Evolutionary conservation across 176 grass and related monocot species (phyloP).

Genomic region (Carex myosuroides): DNA sequence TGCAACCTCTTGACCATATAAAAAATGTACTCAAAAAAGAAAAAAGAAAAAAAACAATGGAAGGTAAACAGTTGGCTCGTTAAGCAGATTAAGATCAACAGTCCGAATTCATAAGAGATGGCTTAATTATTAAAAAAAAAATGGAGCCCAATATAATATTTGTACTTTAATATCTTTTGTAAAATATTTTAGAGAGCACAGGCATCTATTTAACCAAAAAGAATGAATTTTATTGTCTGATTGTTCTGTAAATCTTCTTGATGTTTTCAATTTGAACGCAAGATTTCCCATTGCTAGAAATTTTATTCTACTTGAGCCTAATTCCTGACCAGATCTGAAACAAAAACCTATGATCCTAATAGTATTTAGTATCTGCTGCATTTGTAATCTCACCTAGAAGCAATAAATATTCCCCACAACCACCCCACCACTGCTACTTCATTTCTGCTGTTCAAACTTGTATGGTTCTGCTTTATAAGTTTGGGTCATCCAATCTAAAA

Average conservation of each 20-base stretch:
- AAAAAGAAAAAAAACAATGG: not conserved
- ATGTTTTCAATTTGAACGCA: not conserved
- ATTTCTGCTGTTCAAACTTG: not conserved
- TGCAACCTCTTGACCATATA: not conserved
- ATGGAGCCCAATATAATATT: not conserved
- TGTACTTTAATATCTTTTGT: not conserved
- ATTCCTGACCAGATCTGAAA: not conserved
- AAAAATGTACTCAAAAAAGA: not conserved
- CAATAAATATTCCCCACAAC: not conserved
- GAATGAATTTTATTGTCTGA: not conserved
- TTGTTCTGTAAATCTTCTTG: not conserved
- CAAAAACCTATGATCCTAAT: not conserved
- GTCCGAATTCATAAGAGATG: not conserved
- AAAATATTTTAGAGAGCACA: not conserved
- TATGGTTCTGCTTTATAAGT: not conserved
- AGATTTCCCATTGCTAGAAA: not conserved
- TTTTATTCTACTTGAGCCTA: not conserved
- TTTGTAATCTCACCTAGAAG: not conserved
- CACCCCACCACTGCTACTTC: not conserved
- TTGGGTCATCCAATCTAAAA: not conserved
- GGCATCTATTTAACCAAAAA: not conserved
- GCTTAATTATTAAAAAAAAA: not conserved
- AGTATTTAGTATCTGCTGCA: not conserved
- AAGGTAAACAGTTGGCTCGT: not conserved
- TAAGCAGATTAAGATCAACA: not conserved